Percentiles rank a stretch among this genome's conserved stretches.
Conservation (phyloP, 257 asterid species). For the Knoxia roxburghii region DNA sequence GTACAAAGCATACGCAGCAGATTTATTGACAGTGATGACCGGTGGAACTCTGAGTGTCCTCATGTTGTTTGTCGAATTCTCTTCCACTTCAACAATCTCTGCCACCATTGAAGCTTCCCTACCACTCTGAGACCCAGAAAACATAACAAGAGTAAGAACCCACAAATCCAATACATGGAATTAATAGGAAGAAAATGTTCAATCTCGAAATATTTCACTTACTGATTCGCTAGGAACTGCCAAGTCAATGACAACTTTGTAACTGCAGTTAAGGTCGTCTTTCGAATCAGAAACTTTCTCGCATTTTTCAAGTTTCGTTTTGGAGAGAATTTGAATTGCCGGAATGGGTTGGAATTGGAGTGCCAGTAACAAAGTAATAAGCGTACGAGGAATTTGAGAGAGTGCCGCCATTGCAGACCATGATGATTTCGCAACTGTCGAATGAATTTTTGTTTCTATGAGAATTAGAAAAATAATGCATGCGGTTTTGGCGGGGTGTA, state of each 20-base stretch:
- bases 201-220: slow-evolving; percentile 3
- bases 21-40: slow-evolving; percentile 67
- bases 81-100: slow-evolving; percentile 93
- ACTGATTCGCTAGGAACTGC: slow-evolving; percentile 95
- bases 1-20: slow-evolving; percentile 79
- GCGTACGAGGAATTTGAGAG: slow-evolving; percentile 18
- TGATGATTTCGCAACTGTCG: slow-evolving; percentile 14
- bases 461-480: background rate
- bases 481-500: slow-evolving; percentile 11
- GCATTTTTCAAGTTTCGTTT: slow-evolving; percentile 77
- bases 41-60: slow-evolving; percentile 79
- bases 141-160: background rate
- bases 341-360: slow-evolving; percentile 13
- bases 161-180: background rate
- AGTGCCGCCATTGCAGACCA: slow-evolving; percentile 31
- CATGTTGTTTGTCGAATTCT: slow-evolving; percentile 68
- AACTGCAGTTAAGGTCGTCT: slow-evolving; percentile 59
- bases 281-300: slow-evolving; percentile 52
- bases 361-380: slow-evolving; percentile 15
- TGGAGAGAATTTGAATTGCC: slow-evolving; percentile 62
- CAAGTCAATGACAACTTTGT: slow-evolving; percentile 64
- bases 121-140: slow-evolving; percentile 52
- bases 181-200: background rate
- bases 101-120: slow-evolving; percentile 93
- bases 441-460: background rate